Conservation (phyloP, 179 eudicot genomes). For the Spergularia azorica region DNA sequence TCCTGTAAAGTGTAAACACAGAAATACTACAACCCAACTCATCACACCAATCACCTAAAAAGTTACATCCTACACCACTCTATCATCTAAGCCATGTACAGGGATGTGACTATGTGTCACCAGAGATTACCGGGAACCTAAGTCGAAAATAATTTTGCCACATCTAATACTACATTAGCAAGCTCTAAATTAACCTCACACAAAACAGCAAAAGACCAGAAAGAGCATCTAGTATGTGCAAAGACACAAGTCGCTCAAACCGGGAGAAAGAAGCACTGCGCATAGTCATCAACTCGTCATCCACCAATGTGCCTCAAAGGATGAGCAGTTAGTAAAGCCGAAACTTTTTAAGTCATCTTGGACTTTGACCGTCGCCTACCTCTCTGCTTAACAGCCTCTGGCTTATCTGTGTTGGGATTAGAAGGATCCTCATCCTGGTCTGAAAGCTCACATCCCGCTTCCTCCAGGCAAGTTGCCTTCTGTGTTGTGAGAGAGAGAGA, state of each 20-base stretch:
- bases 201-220: not conserved
- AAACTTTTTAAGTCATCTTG: conserved; percentile 12
- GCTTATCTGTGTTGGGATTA: conserved; percentile 10
- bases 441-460: conserved; percentile 13
- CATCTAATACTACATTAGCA: not conserved
- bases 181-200: conserved; percentile 16
- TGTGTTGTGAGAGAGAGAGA: not conserved
- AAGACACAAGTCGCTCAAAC: not conserved
- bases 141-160: not conserved
- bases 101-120: conserved; percentile 15
- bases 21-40: not conserved
- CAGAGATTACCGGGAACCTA: conserved; percentile 8
- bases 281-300: not conserved
- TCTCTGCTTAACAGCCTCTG: conserved; percentile 16
- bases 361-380: conserved; percentile 18
- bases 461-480: conserved; percentile 13
- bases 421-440: conserved; percentile 13
- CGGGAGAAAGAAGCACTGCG: not conserved
- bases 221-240: not conserved
- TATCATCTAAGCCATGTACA: conserved; percentile 31
- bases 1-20: not conserved
- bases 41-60: conserved; percentile 17
- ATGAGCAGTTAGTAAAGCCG: conserved; percentile 1
- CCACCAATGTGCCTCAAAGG: not conserved
- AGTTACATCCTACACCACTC: conserved; percentile 19